Percentiles rank a stretch among this genome's conserved stretches.
Conservation (phyloP, 495 filamentous ascomycete genomes). For the Tuber melanosporum region DNA sequence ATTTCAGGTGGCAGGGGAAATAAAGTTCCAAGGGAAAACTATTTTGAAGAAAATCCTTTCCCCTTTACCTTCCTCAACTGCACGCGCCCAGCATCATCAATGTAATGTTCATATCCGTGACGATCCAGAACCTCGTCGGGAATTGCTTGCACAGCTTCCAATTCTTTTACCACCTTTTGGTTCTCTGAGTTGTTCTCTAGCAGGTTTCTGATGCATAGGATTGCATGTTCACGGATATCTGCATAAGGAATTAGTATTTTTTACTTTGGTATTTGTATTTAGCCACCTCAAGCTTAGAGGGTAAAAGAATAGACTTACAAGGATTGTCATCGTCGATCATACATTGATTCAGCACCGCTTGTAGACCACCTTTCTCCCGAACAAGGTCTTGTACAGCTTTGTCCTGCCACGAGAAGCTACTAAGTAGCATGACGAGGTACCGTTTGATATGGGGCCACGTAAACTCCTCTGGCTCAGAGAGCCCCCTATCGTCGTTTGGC, state of each 20-base stretch:
- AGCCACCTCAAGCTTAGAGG: not conserved
- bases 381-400: slow-evolving; percentile 39
- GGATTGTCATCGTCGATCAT: slow-evolving; percentile 43
- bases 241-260: slow-evolving; percentile 7
- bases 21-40: not conserved
- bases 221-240: slow-evolving; percentile 68
- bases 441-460: slow-evolving; percentile 43
- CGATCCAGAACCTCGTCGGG: slow-evolving; percentile 51
- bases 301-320: slow-evolving; percentile 22
- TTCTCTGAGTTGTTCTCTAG: slow-evolving; percentile 63
- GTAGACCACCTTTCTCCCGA: slow-evolving; percentile 36
- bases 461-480: slow-evolving; percentile 41
- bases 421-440: slow-evolving; percentile 36
- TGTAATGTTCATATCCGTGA: slow-evolving; percentile 52
- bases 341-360: slow-evolving; percentile 39
- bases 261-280: no score
- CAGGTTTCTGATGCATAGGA: slow-evolving; percentile 67
- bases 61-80: slow-evolving; percentile 29
- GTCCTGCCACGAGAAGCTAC: slow-evolving; percentile 37
- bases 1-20: not conserved
- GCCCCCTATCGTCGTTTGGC: slow-evolving; percentile 35
- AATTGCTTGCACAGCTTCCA: slow-evolving; percentile 52
- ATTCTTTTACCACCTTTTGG: slow-evolving; percentile 54
- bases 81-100: slow-evolving; percentile 51
- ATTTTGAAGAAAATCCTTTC: slow-evolving; percentile 9